phyloP scores from a whole-genome alignment of 2,329 filamentous ascomycete species.

The Diplodia sapinea region DNA sequence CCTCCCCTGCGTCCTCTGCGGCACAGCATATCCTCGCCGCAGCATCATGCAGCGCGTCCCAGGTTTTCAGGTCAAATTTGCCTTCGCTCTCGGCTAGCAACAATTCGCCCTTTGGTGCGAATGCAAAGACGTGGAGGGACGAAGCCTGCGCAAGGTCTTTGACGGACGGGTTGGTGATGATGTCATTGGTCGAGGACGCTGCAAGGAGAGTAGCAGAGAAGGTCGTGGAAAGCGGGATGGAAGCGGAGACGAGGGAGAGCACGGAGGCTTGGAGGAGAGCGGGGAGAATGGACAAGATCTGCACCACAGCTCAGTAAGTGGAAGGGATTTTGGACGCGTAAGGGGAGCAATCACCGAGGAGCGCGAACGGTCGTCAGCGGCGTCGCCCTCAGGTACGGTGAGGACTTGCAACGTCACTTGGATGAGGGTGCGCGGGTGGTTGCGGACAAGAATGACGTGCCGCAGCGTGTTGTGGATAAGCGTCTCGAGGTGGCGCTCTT shows the following conservation, averaged over 20 bases:
- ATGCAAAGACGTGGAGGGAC: conserved; percentile 83
- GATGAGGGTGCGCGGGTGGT: conserved; percentile 77
- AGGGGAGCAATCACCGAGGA: conserved; percentile 40
- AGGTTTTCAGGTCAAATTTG: conserved; percentile 73
- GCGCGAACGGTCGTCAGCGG: conserved; percentile 63
- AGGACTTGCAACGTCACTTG: conserved; percentile 82
- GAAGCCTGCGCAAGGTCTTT: conserved; percentile 66
- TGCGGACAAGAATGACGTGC: conserved; percentile 74
- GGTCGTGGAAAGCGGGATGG: conserved; percentile 77
- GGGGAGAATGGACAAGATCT: conserved; percentile 82
- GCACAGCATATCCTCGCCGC: conserved; percentile 70
- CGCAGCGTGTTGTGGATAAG: conserved; percentile 74
- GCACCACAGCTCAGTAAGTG: conserved; percentile 7
- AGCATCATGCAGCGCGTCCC: conserved; percentile 71
- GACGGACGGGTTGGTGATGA: conserved; percentile 61
- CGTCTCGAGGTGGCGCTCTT: conserved; percentile 76
- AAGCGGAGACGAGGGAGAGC: conserved; percentile 79
- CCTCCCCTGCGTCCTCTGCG: conserved; percentile 44
- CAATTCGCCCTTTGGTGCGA: conserved; percentile 73
- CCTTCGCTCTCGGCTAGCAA: conserved; percentile 84
- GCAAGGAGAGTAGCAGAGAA: conserved; percentile 70
- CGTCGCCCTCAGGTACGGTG: conserved; percentile 70
- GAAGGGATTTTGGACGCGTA: not conserved
- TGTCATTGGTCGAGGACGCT: conserved; percentile 52
- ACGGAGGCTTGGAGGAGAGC: conserved; percentile 82